These are phyloP conservation scores for Saccharomycopsis javanensis DNA, from an alignment of 805 yeast genomes.

Conservation along the genomic window DNA sequence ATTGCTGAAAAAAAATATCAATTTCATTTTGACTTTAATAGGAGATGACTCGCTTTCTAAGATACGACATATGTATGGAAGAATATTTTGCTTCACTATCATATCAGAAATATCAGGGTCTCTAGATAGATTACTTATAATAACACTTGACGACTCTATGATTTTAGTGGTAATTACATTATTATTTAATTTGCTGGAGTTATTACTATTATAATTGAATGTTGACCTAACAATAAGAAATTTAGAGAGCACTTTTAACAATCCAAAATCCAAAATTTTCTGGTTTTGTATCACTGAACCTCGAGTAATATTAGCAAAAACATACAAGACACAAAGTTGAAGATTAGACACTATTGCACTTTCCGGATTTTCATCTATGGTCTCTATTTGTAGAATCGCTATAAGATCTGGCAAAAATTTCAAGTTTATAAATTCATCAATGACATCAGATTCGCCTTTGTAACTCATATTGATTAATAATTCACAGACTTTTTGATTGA, in stretches of 20 bases:
- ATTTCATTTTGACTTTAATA: slow-evolving; percentile 5
- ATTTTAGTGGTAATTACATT: neutral
- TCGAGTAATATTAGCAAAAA: slow-evolving; percentile 15
- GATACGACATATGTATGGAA: slow-evolving; percentile 5
- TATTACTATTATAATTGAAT: neutral
- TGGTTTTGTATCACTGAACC: slow-evolving; percentile 11
- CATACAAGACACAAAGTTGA: slow-evolving; percentile 15
- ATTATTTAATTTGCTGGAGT: neutral
- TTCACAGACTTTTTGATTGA: slow-evolving; percentile 13
- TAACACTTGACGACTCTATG: slow-evolving; percentile 9
- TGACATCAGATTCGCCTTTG: slow-evolving; percentile 4
- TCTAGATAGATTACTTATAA: slow-evolving; percentile 8
- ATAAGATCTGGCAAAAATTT: slow-evolving; percentile 3
- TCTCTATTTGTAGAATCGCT: slow-evolving; percentile 2
- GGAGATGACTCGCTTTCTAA: slow-evolving; percentile 6
- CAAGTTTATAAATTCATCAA: slow-evolving; percentile 6
- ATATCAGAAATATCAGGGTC: slow-evolving; percentile 3
- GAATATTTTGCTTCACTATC: neutral
- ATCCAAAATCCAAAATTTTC: slow-evolving; percentile 7
- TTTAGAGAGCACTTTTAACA: slow-evolving; percentile 3
- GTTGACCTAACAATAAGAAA: neutral
- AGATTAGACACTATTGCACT: slow-evolving; percentile 4
- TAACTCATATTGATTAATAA: slow-evolving; percentile 15
- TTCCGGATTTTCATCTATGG: neutral
- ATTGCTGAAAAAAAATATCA: slow-evolving; percentile 9